Conservation (phyloP, 176 grass and related monocot genomes). For the bread wheat (Triticum aestivum) region DNA sequence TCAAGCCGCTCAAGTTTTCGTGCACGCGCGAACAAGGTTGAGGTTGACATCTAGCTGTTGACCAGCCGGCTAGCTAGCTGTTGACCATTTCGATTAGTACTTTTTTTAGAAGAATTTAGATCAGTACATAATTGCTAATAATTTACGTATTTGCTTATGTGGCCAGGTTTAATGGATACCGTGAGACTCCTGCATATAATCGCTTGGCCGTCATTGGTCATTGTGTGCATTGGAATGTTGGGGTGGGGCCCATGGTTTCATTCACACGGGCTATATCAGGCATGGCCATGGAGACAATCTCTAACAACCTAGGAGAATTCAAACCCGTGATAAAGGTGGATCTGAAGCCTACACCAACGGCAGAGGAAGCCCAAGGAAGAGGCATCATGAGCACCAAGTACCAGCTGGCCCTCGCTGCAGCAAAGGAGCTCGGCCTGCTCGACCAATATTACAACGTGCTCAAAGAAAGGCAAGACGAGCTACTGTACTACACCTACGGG, state of each 20-base stretch:
- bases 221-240: background rate
- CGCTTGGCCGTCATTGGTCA: too few relatives aligned
- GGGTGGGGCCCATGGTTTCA: background rate
- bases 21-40: too few relatives aligned
- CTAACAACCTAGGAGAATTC: background rate
- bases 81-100: too few relatives aligned
- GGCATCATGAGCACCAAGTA: background rate
- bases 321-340: slow-evolving; percentile 9
- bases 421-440: background rate
- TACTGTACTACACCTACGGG: background rate
- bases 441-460: background rate
- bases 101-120: too few relatives aligned
- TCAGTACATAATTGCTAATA: too few relatives aligned
- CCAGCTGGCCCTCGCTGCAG: background rate
- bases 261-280: slow-evolving; percentile 3
- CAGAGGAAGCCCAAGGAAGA: rapidly evolving
- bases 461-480: background rate
- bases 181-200: too few relatives aligned
- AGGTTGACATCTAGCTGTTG: too few relatives aligned
- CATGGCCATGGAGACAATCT: rapidly evolving
- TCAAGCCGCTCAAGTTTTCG: too few relatives aligned
- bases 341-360: background rate
- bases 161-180: too few relatives aligned
- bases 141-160: too few relatives aligned
- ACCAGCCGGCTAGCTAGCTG: too few relatives aligned